Evolutionary conservation across 805 yeast species (phyloP), one percentile per base, ranked within the genome.

Genomic region (Saccharomycopsis oosterbeekiorum): DNA sequence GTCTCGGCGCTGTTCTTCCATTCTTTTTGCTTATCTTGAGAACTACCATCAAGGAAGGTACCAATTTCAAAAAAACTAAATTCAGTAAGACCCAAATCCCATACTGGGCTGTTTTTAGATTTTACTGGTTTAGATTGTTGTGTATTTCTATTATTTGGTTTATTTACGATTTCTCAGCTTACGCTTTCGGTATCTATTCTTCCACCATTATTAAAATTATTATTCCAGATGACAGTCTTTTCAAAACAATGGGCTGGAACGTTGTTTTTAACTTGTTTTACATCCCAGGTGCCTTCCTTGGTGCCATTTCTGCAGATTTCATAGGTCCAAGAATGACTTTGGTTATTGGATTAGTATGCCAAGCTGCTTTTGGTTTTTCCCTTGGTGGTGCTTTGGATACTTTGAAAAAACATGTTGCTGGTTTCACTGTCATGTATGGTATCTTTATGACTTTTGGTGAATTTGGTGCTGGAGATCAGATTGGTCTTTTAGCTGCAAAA

Each of bases 381-480:
- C 87, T 93, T 91, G 90, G 96, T 61, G 93, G 87, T 26, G 73
- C 79, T 57, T 84, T 87, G 69, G 74, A 76, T 39, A 68, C 71
- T 37, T 77, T 93, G 67, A 76, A 76, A 63, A 68, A 81, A 50
- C 81, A 86, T 68, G 77, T 89, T 69, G 97, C 83, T 50, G 93
- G 84, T 0, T 89, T 92, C 68, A 87, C 84, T 58, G 96, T 90
- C 53, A 86, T 87, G 39, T 92, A 86, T 70, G 97, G 97, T 76
- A 83, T 93, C 65, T 92, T 90, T 73, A 76, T 83, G 71, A 79
- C 96, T 8, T 78, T 89, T 51, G 97, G 97, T 69, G 97, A 93
- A 74, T 88, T 92, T 73, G 96, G 97, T 41, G 91, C 96, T 15
- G 98, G 97, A 75, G 89, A 91, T 74, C 89, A 88, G 74, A 86